Conservation (phyloP, 768 basidiomycete genomes). For the Termitomyces titanicus region DNA sequence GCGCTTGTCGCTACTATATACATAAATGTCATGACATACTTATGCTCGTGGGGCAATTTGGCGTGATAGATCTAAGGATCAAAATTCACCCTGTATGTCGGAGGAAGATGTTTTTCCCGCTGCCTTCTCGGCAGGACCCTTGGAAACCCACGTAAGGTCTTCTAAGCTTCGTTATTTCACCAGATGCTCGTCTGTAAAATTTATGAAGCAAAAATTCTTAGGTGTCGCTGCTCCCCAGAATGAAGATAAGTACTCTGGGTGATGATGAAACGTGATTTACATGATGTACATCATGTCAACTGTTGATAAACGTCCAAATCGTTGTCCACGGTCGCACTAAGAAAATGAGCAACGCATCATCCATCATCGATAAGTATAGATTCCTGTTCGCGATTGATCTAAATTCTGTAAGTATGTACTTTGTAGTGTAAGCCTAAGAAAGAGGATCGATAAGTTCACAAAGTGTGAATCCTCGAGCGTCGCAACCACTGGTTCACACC, state of each 20-base stretch:
- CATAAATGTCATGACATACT: not conserved
- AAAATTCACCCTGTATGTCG: constrained; percentile 2
- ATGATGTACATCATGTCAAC: not conserved
- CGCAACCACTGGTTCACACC: too few relatives aligned
- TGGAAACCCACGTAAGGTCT: not conserved
- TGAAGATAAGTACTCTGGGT: not conserved
- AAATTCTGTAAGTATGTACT: too few relatives aligned
- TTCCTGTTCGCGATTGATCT: constrained; percentile 1
- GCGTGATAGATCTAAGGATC: constrained; percentile 15
- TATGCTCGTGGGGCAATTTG: constrained; percentile 8
- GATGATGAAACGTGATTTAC: not conserved
- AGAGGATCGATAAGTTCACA: too few relatives aligned
- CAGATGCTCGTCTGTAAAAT: not conserved
- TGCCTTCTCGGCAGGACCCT: not conserved
- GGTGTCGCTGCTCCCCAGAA: not conserved
- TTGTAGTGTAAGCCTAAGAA: too few relatives aligned
- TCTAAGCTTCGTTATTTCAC: not conserved
- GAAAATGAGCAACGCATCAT: too few relatives aligned
- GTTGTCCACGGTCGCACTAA: too few relatives aligned
- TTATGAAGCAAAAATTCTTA: not conserved
- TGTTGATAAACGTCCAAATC: not conserved
- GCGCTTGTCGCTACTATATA: constrained; percentile 10
- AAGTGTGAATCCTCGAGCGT: too few relatives aligned
- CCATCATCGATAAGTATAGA: not conserved
- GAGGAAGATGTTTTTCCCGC: not conserved